Conservation (phyloP, 352 stramenopile genomes). For the Globisporangium sylvaticum region DNA sequence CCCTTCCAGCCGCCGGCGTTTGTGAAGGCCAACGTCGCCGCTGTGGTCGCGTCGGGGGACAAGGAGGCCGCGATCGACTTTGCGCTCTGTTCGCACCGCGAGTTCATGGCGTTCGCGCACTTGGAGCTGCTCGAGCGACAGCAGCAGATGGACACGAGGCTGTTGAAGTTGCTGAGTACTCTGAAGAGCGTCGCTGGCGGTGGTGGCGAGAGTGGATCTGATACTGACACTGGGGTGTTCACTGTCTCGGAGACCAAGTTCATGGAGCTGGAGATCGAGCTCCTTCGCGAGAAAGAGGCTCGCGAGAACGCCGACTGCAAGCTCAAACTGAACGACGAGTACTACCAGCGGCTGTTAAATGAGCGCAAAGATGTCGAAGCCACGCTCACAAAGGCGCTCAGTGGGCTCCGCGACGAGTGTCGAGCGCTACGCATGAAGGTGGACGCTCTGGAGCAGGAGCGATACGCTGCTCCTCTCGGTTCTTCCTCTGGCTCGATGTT, state of each 20-base stretch:
- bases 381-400: constrained; percentile 29
- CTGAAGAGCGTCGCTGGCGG: constrained; percentile 23
- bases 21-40: constrained; percentile 12
- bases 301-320: constrained; percentile 33
- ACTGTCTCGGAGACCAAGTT: constrained; percentile 26
- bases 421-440: constrained; percentile 31
- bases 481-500: constrained; percentile 7
- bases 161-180: constrained; percentile 26
- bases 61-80: constrained; percentile 54
- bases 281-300: constrained; percentile 25
- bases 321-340: constrained; percentile 40
- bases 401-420: constrained; percentile 35
- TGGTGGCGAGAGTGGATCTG: neutral
- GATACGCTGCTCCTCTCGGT: constrained; percentile 14
- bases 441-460: constrained; percentile 39
- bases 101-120: constrained; percentile 46
- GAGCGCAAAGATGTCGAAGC: constrained; percentile 55
- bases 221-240: constrained; percentile 18
- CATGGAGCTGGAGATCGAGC: constrained; percentile 45
- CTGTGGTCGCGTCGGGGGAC: constrained; percentile 23
- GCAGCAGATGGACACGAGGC: constrained; percentile 19
- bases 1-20: constrained; percentile 17
- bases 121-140: constrained; percentile 30
- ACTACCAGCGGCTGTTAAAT: constrained; percentile 34
- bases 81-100: constrained; percentile 49